Conservation (phyloP, 805 yeast species). For the Cyberlindnera euphorbiiphila region DNA sequence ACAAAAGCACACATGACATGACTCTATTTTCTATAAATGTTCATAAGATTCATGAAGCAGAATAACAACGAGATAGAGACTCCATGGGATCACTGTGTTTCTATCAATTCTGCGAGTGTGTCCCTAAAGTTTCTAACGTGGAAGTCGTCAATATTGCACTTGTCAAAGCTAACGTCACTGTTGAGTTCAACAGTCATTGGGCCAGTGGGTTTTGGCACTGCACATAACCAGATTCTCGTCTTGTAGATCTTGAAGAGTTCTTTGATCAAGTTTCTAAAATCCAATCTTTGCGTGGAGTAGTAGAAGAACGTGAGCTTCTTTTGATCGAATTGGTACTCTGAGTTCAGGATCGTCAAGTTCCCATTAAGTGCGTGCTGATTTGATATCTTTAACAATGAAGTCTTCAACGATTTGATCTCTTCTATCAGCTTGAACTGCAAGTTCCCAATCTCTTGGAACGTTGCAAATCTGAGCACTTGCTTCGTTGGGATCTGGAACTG, state of each 20-base stretch:
- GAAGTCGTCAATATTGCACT: constrained; percentile 22
- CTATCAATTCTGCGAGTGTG: constrained; percentile 11
- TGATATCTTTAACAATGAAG: constrained; percentile 51
- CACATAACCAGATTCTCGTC: constrained; percentile 82
- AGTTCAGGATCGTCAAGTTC: constrained; percentile 46
- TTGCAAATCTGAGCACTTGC: constrained; percentile 72
- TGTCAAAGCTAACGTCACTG: constrained; percentile 16
- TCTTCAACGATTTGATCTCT: constrained; percentile 66
- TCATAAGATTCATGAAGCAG: not conserved
- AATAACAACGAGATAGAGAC: not conserved
- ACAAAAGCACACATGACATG: not conserved
- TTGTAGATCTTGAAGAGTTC: constrained; percentile 73
- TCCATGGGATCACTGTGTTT: not conserved
- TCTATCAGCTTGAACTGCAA: constrained; percentile 62
- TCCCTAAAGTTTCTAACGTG: constrained; percentile 24
- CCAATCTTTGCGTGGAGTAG: constrained; percentile 60
- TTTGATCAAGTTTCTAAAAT: constrained; percentile 67
- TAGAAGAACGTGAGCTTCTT: constrained; percentile 74
- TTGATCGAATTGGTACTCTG: constrained; percentile 80
- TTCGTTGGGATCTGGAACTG: constrained; percentile 69
- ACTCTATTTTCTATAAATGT: constrained; percentile 1
- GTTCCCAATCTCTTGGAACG: constrained; percentile 63
- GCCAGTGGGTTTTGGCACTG: constrained; percentile 29
- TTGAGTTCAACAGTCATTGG: constrained; percentile 6
- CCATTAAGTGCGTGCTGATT: constrained; percentile 30